Evolutionary conservation across 257 asterid genomes (phyloP), one percentile per base, ranked within the genome.

Genomic region (Misopates orontium): DNA sequence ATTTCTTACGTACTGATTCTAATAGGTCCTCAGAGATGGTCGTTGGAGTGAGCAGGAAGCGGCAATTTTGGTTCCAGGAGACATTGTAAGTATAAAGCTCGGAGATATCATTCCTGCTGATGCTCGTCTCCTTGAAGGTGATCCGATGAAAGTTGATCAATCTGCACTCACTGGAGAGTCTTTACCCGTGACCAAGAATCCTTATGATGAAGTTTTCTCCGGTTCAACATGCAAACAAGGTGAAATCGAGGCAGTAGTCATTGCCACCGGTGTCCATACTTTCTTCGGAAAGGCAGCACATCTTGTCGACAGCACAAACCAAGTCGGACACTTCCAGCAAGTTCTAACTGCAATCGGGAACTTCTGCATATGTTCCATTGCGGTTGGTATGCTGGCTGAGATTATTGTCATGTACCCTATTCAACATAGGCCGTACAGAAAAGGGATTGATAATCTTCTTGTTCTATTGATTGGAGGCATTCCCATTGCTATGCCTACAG

Each of bases 71-170:
- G 88, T 83, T 24, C 88, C 88, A 0, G 88, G 66, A 40, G 66
- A 61, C 54, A 61, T 61, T 19, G 45, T 61, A 14, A 61, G 88
- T 68, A 75, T 83, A 70, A 83, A 83, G 65, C 48, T 83, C 64
- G 88, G 88, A 55, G 85, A 83, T 55, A 80, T 83, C 61, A 36
- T 83, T 50, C 88, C 88, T 28, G 88, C 88, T n/a, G 88, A 83
- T 80, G 88, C 88, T 56, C 88, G 88, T 77, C 88, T 83, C 70
- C 88, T 83, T 56, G 88, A 83, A 68, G 88, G 88, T 19, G 88
- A 83, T 75, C 75, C 88, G 7, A 70, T 83, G 62, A 83, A 83
- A 78, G 48, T 83, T 69, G 88, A 83, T 56, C 66, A 61, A 61
- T 61, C 66, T 61, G 66, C 66, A 0, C 54, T 61, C 40, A 61